These are phyloP conservation scores for Suhomyces faveliae DNA, from an alignment of 805 yeast species.

Conservation along the genomic window DNA sequence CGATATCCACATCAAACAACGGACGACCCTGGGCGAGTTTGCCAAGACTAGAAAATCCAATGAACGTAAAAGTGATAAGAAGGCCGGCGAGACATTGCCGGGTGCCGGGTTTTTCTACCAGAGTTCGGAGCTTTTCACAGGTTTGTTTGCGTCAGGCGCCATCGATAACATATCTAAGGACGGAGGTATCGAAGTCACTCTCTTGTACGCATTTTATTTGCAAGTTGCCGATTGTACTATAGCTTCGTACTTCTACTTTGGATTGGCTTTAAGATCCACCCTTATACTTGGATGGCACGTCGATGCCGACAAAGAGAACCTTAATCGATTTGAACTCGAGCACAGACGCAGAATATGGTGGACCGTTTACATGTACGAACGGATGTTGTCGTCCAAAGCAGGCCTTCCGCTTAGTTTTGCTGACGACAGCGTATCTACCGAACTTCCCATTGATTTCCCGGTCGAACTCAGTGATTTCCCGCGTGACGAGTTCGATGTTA, in stretches of 20 bases:
- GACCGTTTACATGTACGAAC: conserved; percentile 52
- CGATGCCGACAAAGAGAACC: conserved; percentile 66
- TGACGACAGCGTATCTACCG: conserved; percentile 78
- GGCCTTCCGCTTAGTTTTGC: conserved; percentile 78
- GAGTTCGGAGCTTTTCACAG: conserved; percentile 77
- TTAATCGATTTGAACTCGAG: conserved; percentile 53
- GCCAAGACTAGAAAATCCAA: conserved; percentile 21
- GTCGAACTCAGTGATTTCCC: conserved; percentile 45
- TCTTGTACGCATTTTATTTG: conserved; percentile 72
- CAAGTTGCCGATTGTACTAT: conserved; percentile 85
- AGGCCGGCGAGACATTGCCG: conserved; percentile 50
- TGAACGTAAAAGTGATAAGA: conserved; percentile 16
- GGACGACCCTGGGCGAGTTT: background rate
- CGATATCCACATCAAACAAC: conserved; percentile 48
- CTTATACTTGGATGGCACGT: conserved; percentile 78
- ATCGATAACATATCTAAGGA: conserved; percentile 74
- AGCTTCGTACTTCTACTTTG: conserved; percentile 78
- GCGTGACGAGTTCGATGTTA: conserved; percentile 48
- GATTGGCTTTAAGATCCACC: conserved; percentile 70
- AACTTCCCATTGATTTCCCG: conserved; percentile 69
- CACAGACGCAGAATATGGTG: conserved; percentile 50
- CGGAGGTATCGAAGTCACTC: conserved; percentile 75
- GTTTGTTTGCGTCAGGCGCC: conserved; percentile 75
- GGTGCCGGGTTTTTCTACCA: conserved; percentile 78
- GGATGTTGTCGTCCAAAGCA: conserved; percentile 80